These are phyloP conservation scores for Sclerotinia borealis DNA, from an alignment of 2,329 filamentous ascomycete species.

Conservation along the genomic window DNA sequence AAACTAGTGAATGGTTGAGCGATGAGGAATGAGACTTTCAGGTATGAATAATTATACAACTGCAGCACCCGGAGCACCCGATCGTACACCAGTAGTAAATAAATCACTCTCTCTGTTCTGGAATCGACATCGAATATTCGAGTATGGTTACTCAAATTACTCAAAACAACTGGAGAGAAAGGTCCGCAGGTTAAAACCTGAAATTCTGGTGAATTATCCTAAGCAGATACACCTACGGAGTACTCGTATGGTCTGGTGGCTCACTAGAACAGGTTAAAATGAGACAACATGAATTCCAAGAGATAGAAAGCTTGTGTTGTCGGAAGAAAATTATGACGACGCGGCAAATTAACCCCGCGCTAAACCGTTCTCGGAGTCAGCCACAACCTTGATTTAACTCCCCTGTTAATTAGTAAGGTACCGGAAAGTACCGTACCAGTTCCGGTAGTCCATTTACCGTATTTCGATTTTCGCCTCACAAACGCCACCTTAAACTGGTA, in stretches of 20 bases:
- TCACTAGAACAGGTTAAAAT: neutral
- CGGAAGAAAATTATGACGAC: too few species aligned
- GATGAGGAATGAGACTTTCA: neutral
- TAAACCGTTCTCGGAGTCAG: neutral
- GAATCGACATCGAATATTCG: neutral
- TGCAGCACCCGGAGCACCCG: neutral
- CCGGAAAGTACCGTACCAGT: too few species aligned
- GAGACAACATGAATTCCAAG: neutral
- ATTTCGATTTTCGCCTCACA: too few species aligned
- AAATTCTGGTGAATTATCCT: neutral
- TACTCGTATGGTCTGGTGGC: too few species aligned
- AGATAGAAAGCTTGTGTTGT: too few species aligned
- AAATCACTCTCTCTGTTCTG: neutral
- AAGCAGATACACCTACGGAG: neutral
- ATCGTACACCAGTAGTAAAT: neutral
- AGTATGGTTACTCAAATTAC: neutral
- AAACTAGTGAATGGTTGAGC: neutral
- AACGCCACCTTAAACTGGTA: too few species aligned
- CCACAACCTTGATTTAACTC: constrained; percentile 1
- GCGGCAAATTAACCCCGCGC: neutral
- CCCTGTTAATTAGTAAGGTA: neutral
- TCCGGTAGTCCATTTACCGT: too few species aligned
- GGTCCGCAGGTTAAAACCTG: neutral
- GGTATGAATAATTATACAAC: neutral
- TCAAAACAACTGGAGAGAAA: neutral